Base-by-base conservation (phyloP, 108 stramenopile species). In the Fragilaria crotonensis region DNA sequence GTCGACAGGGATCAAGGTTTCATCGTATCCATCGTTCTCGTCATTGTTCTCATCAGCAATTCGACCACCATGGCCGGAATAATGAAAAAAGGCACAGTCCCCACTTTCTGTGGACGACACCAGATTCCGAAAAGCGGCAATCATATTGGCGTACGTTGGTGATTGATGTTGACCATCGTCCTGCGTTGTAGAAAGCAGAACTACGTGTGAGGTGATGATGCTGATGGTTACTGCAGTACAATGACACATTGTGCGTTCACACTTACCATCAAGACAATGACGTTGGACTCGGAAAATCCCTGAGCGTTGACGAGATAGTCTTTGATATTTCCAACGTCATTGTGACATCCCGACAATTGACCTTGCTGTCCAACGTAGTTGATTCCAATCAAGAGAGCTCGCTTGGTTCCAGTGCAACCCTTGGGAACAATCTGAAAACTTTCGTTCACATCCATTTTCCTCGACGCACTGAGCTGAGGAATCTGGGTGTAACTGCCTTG, bases 1-100 rank as follows among this genome's bases (percentile, higher is more conserved):
- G 66, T 96, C 95, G 7, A 93, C 58, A 5, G 93, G 95, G 7
- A 89, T 69, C 30, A 96, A 32, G 11, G 91, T 86, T 61, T 95
- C 91, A 67, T 89, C 85, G 25, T 67, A 76, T 27, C 78, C 78
- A 68, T 76, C 90, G 25, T 71, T 68, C 54, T 86, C 89, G 50
- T 85, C 78, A 3, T 76, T 78, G 19, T 75, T 57, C 22, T 70
- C 63, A 55, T 94, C 89, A 0, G 72, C 69, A 18, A 83, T 64
- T 33, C 85, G 83, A 1, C 76, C 75, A 1, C 95, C 95, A 49
- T 76, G 75, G 36, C 77, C 84, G 47, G 79, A 80, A 50, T 83
- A 87, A 59, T 87, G 85, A 56, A 72, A 48, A 67, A 80, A 81
- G 27, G 79, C 59, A 18, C 67, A 26, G 57, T 89, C 87, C 2